phyloP scores from a whole-genome alignment of 768 basidiomycete genomes.

The Epithele typhae region DNA sequence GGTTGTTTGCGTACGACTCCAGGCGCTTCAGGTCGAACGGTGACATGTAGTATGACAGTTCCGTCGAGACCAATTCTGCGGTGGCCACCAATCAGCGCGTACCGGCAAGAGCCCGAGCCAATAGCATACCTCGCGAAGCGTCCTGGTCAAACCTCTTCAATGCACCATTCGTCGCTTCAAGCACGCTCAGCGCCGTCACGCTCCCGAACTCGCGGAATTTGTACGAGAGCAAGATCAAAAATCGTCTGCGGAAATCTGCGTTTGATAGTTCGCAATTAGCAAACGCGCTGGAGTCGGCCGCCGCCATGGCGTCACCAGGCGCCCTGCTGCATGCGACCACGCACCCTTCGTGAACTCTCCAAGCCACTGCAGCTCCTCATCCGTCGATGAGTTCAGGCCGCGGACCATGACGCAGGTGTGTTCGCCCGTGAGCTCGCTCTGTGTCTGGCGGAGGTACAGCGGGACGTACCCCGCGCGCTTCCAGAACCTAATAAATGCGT shows the following conservation, averaged over 20 bases:
- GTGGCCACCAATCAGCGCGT: constrained; percentile 28
- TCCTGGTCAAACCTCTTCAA: constrained; percentile 42
- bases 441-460: constrained; percentile 88
- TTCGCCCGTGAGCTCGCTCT: constrained; percentile 94
- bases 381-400: constrained; percentile 65
- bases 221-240: constrained; percentile 85
- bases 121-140: constrained; percentile 32
- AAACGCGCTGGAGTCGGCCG: too few species aligned
- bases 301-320: too few species aligned
- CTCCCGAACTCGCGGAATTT: constrained; percentile 94
- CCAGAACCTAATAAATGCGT: constrained; percentile 84
- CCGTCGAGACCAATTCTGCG: constrained; percentile 42
- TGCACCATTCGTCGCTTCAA: constrained; percentile 77
- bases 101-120: background rate
- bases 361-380: constrained; percentile 73
- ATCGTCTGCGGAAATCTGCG: constrained; percentile 87
- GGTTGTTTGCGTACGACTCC: constrained; percentile 92
- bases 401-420: constrained; percentile 95
- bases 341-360: constrained; percentile 82
- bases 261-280: too few species aligned
- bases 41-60: constrained; percentile 62
- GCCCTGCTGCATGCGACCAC: too few species aligned
- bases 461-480: constrained; percentile 91
- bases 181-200: constrained; percentile 78
- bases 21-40: constrained; percentile 96